Base-by-base conservation (phyloP, 2,329 filamentous ascomycete genomes). In the Arthroderma sp. region DNA sequence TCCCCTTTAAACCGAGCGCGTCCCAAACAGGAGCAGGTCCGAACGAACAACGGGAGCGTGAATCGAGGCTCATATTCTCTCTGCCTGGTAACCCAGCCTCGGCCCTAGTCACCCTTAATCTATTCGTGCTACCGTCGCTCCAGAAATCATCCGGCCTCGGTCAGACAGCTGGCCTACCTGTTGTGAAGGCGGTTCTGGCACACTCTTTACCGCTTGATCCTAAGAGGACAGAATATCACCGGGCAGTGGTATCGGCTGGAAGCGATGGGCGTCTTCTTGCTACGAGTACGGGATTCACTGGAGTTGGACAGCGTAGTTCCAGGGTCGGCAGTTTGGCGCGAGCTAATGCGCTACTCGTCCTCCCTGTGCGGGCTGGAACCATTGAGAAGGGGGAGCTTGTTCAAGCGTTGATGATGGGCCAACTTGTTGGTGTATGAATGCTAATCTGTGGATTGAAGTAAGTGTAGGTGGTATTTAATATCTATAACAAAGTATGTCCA, bases 41-140 rank as follows among this genome's bases (percentile, higher is more conserved):
- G 6, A n/a, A 40, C 22, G 30, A 11, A 6, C 44, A 49, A 33
- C 80, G 80, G 61, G 68, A 75, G 36, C 73, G 79, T 38, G 63
- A 77, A 27, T 68, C 67, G 1, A 87, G 84, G 58, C 73, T 81
- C 47, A 77, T 98, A 52, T 98, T 98, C 65, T 85, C 85, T 0
- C 72, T 98, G 0, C 91, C 91, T 0, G 91, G 91, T 0, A 98
- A 98, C 60, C 91, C 91, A 0, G 91, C 89, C 1, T 91, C 84
- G 2, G 89, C 91, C 0, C 73, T 95, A 2, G 91, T 96, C 6
- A 94, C 89, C 0, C 86, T 94, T 56, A 85, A 96, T 57, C 75
- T 98, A 1, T 96, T 98, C 62, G 87, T 96, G 6, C 71, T 98
- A 7, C 91, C 91, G 0, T 80, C 84, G 0, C 66, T 98, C 47